phyloP scores from a whole-genome alignment of 345 rosid genomes.

The Syzygium aqueum region DNA sequence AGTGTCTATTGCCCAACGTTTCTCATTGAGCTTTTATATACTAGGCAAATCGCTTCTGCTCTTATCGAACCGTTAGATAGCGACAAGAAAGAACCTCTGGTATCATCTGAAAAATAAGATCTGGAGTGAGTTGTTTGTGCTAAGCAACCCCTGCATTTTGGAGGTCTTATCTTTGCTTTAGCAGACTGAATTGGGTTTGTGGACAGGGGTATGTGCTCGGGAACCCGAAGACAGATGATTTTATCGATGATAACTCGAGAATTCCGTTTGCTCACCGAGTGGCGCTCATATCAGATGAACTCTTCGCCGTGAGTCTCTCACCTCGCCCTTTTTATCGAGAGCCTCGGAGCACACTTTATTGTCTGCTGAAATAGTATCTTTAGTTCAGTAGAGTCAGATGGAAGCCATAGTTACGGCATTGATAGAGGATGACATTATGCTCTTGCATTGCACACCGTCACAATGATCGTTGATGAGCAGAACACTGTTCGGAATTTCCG shows the following conservation, averaged over 20 bases:
- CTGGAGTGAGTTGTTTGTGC: background rate
- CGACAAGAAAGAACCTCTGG: background rate
- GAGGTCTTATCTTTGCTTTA: background rate
- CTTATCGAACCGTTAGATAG: background rate
- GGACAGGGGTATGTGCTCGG: slow-evolving; percentile 26
- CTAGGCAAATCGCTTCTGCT: background rate
- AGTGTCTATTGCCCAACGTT: background rate
- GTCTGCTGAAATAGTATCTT: background rate
- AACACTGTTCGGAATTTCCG: background rate
- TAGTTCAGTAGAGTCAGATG: background rate
- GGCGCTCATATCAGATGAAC: slow-evolving; percentile 16
- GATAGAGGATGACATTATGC: background rate
- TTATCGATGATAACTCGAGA: slow-evolving; percentile 9
- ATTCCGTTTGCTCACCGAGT: slow-evolving; percentile 12
- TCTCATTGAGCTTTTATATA: background rate
- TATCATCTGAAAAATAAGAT: background rate
- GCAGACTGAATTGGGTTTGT: background rate
- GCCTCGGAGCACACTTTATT: background rate
- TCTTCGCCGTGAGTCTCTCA: slow-evolving; percentile 5
- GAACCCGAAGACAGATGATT: slow-evolving; percentile 26
- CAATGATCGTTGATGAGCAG: background rate
- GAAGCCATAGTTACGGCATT: background rate
- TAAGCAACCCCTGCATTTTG: background rate
- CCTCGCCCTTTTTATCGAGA: background rate
- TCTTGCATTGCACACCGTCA: background rate